Evolutionary conservation across 1,284 basidiomycete species (phyloP).

Genomic region (Coniferiporia sulphurascens): DNA sequence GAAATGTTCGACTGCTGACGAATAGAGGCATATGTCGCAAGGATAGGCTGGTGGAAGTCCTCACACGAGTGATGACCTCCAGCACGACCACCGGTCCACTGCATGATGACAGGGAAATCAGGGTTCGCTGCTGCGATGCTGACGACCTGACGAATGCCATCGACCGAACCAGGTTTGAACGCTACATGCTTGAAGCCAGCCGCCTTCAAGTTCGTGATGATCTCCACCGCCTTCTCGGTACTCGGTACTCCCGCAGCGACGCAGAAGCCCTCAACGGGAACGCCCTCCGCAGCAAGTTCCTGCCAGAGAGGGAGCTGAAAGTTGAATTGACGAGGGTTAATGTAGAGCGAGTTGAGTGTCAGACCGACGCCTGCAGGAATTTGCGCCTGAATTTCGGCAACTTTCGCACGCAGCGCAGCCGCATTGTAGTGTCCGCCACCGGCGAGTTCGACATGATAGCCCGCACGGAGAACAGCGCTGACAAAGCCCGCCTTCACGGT

Average conservation of each 20-base stretch:
- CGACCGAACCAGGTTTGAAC: constrained; percentile 97
- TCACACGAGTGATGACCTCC: constrained; percentile 98
- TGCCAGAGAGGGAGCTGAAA: constrained; percentile 99
- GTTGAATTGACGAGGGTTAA: constrained; percentile 95
- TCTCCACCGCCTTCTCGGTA: constrained; percentile 91
- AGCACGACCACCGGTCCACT: constrained; percentile 99
- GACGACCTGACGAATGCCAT: constrained; percentile 95
- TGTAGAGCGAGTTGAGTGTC: constrained; percentile 94
- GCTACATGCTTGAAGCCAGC: constrained; percentile 93
- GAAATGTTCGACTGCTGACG: constrained; percentile 86
- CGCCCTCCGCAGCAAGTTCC: constrained; percentile 89
- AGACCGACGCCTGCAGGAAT: constrained; percentile 86
- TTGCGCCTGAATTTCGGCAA: constrained; percentile 81
- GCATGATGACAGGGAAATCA: constrained; percentile 96
- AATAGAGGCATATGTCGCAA: constrained; percentile 87
- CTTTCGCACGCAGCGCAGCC: constrained; percentile 81
- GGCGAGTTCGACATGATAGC: constrained; percentile 94
- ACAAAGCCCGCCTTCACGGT: constrained; percentile 94
- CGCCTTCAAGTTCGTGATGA: constrained; percentile 71
- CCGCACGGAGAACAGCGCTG: constrained; percentile 86
- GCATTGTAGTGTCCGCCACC: constrained; percentile 97
- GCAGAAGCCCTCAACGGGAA: constrained; percentile 96
- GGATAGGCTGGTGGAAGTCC: constrained; percentile 96
- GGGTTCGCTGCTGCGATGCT: constrained; percentile 94
- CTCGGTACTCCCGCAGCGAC: constrained; percentile 94